Evolutionary conservation across 164 flowering plant species (phyloP), one percentile per base, ranked within the genome.

Genomic region (Vitis vinifera): DNA sequence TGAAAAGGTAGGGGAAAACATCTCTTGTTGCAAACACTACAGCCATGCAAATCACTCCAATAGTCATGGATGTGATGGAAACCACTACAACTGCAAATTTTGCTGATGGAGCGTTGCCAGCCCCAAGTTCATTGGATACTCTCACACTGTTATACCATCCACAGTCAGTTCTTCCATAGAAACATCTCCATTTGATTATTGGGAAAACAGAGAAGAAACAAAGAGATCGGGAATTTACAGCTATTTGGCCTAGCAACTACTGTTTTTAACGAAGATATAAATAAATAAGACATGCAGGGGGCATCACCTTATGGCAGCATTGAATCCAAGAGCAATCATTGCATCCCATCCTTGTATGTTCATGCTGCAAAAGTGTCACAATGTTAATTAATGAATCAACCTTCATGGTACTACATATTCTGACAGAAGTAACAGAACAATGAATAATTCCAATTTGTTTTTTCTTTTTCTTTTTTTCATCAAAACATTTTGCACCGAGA

Each of bases 111-210:
- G 73, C 15, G 71, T 88, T 85, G 2, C 90, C 86, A 8, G 87
- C 85, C 76, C 94, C 94, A 55, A 89, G 88, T 71, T 89, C 94
- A 73, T 89, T 89, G 30, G 94, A 89, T 57, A 89, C 91, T 76
- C 92, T 78, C 70, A 88, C 89, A 68, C 90, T 87, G 83, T 57
- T 29, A 19, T 12, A 47, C 44, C 62, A 65, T 51, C 2, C 51
- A 29, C 2, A 2, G 58, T 51, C 17, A 55, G 73, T 72, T 47
- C 27, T 60, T 23, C 52, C 44, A 37, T 23, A 3, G 9, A 57
- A 47, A 2, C 19, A 50, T 16, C 5, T n/a, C 9, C 10, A 10
- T 63, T 11, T 63, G 56, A 53, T 30, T 52, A 17, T 59, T 13
- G 23, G 37, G 16, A 14, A 51, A 66, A 66, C 12, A 27, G 48